Base-by-base conservation (phyloP, 257 asterid genomes). In the Penstemon newberryi region DNA sequence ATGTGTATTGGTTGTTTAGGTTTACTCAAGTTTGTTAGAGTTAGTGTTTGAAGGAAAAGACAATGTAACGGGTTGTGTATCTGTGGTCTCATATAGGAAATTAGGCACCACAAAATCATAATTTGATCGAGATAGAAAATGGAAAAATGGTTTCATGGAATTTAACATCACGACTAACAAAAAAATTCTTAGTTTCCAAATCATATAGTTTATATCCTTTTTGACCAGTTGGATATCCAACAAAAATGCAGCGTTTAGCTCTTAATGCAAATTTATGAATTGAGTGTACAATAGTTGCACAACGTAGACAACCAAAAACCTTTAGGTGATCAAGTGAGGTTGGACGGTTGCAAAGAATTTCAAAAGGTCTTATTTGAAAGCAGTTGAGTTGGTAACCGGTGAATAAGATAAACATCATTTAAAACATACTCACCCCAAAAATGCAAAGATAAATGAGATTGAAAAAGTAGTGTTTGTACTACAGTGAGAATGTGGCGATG, bases 231-330 rank as follows among this genome's bases (percentile, higher is more conserved):
- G 18, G 0, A 15, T 15, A 15, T 15, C 18, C 18, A 15, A 15
- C n/a, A 54, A 66, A 52, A 4, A 66, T 10, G 12, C 62, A 74
- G 2, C 7, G 3, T 11, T 25, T 74, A 19, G 67, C 74, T 4
- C 8, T 8, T 7, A 60, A 15, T 6, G 61, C 67, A 15, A 74
- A 55, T 42, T 68, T 74, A 0, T 54, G 25, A 8, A 12, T 61
- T 12, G 36, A 65, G 37, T 74, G 60, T 5, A 55, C 53, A 61
- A 37, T 49, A 3, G 65, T 55, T 1, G 77, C 57, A 25, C 64
- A 70, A 9, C 74, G 60, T 3, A 65, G 18, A 60, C 63, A 71
- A 33, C 67, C 46, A 60, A 76, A 71, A 38, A 45, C 60, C 12
- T 41, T 45, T 4, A 69, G 7, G 18, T 58, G 50, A 57, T 45